Conservation (phyloP, 2,329 filamentous ascomycete genomes). For the Botryosphaeria dothidea region DNA sequence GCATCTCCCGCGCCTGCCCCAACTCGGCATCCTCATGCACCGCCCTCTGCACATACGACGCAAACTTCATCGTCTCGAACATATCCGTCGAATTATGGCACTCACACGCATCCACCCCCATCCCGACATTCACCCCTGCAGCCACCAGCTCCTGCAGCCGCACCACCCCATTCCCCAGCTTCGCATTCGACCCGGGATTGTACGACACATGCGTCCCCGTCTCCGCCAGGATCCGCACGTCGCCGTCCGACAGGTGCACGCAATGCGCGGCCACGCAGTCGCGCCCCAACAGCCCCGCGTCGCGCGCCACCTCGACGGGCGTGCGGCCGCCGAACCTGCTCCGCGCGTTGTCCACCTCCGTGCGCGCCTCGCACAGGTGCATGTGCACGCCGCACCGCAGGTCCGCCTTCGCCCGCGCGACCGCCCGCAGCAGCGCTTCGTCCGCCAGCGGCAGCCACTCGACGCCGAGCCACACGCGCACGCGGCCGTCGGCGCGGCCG, state of each 20-base stretch:
- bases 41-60: slow-evolving; percentile 26
- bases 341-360: background rate
- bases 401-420: background rate
- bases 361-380: background rate
- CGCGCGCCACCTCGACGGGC: background rate
- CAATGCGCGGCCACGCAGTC: background rate
- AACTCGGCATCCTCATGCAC: slow-evolving; percentile 23
- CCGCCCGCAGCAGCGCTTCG: background rate
- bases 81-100: slow-evolving; percentile 30
- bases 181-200: slow-evolving; percentile 27
- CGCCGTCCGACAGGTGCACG: background rate
- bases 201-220: slow-evolving; percentile 17
- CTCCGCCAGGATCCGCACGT: background rate
- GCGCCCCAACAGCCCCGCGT: background rate
- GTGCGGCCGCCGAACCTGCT: background rate
- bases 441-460: slow-evolving; percentile 1
- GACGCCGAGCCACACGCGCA: background rate
- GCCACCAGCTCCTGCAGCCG: slow-evolving; percentile 24
- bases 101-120: slow-evolving; percentile 29
- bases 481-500: background rate
- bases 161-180: slow-evolving; percentile 27
- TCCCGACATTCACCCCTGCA: slow-evolving; percentile 26
- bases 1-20: slow-evolving; percentile 23
- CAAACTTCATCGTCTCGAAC: slow-evolving; percentile 30
- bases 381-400: background rate